Evolutionary conservation across 1,139 yeast genomes (phyloP), one percentile per base, ranked within the genome.

Genomic region (Magnusiomyces ingens): DNA sequence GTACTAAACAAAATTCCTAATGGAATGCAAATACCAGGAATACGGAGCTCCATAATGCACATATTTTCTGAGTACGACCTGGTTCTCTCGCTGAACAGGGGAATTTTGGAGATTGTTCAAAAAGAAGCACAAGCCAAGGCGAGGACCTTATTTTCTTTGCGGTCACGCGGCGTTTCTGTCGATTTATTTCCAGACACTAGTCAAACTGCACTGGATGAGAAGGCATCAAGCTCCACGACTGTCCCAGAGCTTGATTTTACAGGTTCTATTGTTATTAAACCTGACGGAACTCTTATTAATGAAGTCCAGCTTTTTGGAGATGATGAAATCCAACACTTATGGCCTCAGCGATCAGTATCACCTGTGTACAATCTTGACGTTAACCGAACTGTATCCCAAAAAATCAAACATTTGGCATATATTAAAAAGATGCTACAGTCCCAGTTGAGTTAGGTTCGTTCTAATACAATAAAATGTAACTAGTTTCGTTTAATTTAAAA

Each of bases 21-120:
- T 3, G 73, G 79, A 15, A 75, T 85, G 59, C 76, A 77, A 52
- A 82, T 91, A 50, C 81, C 78, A 3, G 93, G 87, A 0, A 72
- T 93, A 52, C 80, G 80, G 58, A 71, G 71, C 2, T 80, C 88
- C 0, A 72, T 93, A 38, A 71, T 79, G 19, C 78, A 80, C 40
- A 85, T 91, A 21, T 77, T 86, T 11, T 76, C 72, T 38, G 88
- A 85, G 59, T 82, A 85, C 59, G 85, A 81, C 36, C 69, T 85
- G 56, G 83, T 79, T 55, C 63, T 80, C 45, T 69, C 79, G 10
- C 76, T 88, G 43, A 81, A 82, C 59, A 76, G 75, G 57, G 76
- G 83, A 21, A 80, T 87, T 2, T 71, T 85, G 52, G 76, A 77
- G 50, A 84, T 89, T 18, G 77, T 89, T 32, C 77, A 80, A 51